Evolutionary conservation across 352 stramenopile species (phyloP), one percentile per base, ranked within the genome.

Genomic region (Phytophthora multivora): DNA sequence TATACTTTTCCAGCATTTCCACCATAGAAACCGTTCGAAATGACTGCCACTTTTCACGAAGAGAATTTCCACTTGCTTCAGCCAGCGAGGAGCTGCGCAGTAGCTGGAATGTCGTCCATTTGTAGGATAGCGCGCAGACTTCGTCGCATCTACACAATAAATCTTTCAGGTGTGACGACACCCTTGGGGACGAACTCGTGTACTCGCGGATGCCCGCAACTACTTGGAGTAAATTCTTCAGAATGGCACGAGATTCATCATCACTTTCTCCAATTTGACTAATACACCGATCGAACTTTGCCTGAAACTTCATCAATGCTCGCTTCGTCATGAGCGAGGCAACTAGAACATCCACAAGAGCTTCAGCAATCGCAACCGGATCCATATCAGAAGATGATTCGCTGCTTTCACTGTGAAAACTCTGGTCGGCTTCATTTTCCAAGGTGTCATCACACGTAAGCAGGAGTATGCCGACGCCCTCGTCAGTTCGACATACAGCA

Each of bases 21-120:
- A 79, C 16, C 5, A 84, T 23, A 35, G 81, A 47, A 12, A 56
- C 60, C 15, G 26, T 50, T 39, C 59, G 74, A 55, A 90, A 89
- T 12, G 52, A 10, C 2, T 42, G 33, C 79, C 83, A 90, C 13
- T 73, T 51, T 42, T 68, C 39, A 8, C 16, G 43, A 38, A 64
- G 58, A 4, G 35, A 36, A 15, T 49, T 42, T 4, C 19, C 57
- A 2, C 31, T 50, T 47, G 40, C 11, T 60, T 54, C 13, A 36
- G 43, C 36, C 13, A 31, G 43, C 4, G 21, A 55, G 16, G 49
- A 76, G 11, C 40, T 77, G 9, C 75, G 46, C 3, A 92, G 56
- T 30, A 91, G 60, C 53, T 86, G 79, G 46, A 92, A 92, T 11
- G 83, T 89, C 12, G 80, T 89, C 80, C 83, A 92, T 26, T 74